These are phyloP conservation scores for Debaryomycetaceae sp. DNA, from an alignment of 1,139 yeast genomes.

Conservation along the genomic window DNA sequence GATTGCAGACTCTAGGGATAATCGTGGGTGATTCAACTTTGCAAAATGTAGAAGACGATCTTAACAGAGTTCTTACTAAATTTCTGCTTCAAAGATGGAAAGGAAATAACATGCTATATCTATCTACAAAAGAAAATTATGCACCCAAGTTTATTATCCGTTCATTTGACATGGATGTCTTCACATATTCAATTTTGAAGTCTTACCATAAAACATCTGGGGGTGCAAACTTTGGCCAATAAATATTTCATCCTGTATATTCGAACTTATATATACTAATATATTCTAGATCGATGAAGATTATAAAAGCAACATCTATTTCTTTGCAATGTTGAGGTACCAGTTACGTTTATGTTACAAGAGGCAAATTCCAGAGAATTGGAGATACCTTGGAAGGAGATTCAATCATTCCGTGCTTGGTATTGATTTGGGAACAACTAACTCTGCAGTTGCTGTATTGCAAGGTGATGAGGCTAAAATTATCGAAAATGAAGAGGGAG, in stretches of 20 bases:
- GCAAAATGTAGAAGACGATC: too few species aligned
- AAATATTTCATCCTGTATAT: neutral
- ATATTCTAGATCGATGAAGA: too few species aligned
- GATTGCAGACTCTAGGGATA: neutral
- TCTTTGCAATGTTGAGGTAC: neutral
- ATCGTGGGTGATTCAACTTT: too few species aligned
- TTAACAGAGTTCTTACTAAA: neutral
- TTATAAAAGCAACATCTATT: too few species aligned
- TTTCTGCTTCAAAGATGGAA: neutral
- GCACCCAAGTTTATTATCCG: neutral
- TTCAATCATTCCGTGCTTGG: constrained; percentile 52
- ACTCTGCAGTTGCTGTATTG: constrained; percentile 74
- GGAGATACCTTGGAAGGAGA: constrained; percentile 1
- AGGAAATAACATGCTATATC: neutral
- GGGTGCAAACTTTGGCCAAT: neutral
- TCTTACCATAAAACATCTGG: neutral
- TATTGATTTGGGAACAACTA: constrained; percentile 77
- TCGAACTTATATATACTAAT: too few species aligned
- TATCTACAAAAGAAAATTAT: neutral
- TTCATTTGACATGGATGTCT: neutral
- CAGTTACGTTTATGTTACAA: neutral
- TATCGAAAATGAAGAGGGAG: constrained; percentile 84
- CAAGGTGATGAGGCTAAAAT: constrained; percentile 51
- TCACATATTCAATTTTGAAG: neutral
- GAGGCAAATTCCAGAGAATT: neutral